A percentile compares a stretch with the other conserved stretches of the same genome.
Evolutionary conservation across 2,329 filamentous ascomycete genomes (phyloP).

Genomic region (Bretziella fagacearum): DNA sequence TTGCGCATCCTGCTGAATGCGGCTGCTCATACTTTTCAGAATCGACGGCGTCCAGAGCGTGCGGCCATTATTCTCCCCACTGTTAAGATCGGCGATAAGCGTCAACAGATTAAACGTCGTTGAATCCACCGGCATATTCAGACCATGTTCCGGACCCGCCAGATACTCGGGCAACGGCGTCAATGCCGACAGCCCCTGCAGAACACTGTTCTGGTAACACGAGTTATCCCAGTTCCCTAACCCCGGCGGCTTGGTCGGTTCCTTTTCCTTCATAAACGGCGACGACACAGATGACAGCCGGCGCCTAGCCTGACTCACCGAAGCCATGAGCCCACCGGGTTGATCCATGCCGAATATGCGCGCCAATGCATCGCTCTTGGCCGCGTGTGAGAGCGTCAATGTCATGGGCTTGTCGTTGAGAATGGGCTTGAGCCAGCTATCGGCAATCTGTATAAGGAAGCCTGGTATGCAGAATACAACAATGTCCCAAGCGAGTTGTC

Average conservation of each 20-base stretch:
- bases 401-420: slow-evolving; percentile 10
- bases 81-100: slow-evolving; percentile 54
- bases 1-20: slow-evolving; percentile 93
- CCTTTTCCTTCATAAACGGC: slow-evolving; percentile 3
- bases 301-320: slow-evolving; percentile 7
- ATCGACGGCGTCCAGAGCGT: slow-evolving; percentile 67
- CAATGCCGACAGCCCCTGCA: slow-evolving; percentile 69
- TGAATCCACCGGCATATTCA: slow-evolving; percentile 15
- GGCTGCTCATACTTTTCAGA: slow-evolving; percentile 84
- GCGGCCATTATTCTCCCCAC: slow-evolving; percentile 51
- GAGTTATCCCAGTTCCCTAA: slow-evolving; percentile 88
- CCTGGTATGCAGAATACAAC: slow-evolving; percentile 7
- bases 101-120: slow-evolving; percentile 36
- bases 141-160: slow-evolving; percentile 23
- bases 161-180: slow-evolving; percentile 53
- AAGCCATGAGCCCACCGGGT: slow-evolving; percentile 10
- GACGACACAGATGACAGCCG: slow-evolving; percentile 9
- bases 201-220: slow-evolving; percentile 92
- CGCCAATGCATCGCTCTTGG: slow-evolving; percentile 11
- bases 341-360: slow-evolving; percentile 11
- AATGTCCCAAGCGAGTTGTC: slow-evolving; percentile 10
- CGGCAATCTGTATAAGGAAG: slow-evolving; percentile 7
- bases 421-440: slow-evolving; percentile 11
- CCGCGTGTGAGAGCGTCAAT: slow-evolving; percentile 8
- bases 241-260: slow-evolving; percentile 35